Conservation (phyloP, 140 eudicot genomes). For the Senecio squalidus region DNA sequence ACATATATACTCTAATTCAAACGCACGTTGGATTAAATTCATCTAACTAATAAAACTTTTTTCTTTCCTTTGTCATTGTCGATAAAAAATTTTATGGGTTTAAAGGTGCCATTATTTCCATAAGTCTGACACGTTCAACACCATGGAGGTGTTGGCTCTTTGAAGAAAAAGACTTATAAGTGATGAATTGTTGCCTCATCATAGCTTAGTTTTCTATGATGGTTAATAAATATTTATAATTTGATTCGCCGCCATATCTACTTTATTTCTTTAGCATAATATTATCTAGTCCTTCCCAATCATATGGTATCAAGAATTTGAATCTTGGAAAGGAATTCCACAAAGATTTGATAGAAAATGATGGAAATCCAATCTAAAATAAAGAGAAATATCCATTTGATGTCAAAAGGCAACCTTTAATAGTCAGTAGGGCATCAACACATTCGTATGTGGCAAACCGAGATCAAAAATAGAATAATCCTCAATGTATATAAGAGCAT, state of each 20-base stretch:
- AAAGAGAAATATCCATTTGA: conserved; percentile 24
- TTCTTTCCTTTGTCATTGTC: not conserved
- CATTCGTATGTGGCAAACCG: conserved; percentile 34
- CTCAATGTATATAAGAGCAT: not conserved
- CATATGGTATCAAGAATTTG: conserved; percentile 14
- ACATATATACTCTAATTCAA: too few relatives aligned
- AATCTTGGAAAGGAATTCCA: conserved; percentile 20
- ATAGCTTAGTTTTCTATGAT: conserved; percentile 5
- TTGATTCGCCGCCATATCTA: conserved; percentile 19
- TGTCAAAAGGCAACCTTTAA: conserved; percentile 30
- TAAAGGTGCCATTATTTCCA: conserved; percentile 15
- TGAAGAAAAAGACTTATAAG: conserved; percentile 16
- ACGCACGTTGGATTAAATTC: not conserved
- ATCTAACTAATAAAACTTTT: not conserved
- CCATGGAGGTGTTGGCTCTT: not conserved
- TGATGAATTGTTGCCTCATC: not conserved
- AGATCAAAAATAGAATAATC: conserved; percentile 12
- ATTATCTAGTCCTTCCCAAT: conserved; percentile 14
- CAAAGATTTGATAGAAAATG: conserved; percentile 15
- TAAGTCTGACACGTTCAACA: not conserved
- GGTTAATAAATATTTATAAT: conserved; percentile 8
- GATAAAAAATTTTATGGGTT: not conserved
- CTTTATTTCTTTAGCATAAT: conserved; percentile 1
- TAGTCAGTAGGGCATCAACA: conserved; percentile 26
- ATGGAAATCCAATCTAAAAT: conserved; percentile 17